Evolutionary conservation across 2,329 filamentous ascomycete genomes (phyloP), one percentile per base, ranked within the genome.

Genomic region (Apiospora sp.): DNA sequence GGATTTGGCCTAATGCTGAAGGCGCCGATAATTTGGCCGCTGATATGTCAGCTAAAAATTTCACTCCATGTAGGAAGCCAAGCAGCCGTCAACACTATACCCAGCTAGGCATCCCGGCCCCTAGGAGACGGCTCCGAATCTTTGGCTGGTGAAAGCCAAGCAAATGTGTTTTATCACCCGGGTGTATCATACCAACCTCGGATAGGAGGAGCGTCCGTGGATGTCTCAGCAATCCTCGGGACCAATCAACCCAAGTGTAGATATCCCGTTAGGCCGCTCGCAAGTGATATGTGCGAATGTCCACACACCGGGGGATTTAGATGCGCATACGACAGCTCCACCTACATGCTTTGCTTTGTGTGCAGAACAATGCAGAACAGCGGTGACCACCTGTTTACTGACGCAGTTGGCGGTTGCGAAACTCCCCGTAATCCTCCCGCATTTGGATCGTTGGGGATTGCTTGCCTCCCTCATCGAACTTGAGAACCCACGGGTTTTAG

Each of bases 201-300:
- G 58, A 64, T 64, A n/a, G 19, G 34, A 64, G 34, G 34, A 64
- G 58, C n/a, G n/a, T 6, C 10, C 19, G 10, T 41, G 58, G 34
- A 64, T 64, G 34, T 64, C 58, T 34, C 30, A 61, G 16, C 54
- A 61, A 61, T 61, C 22, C 30, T 37, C 54, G 16, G 30, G 54
- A 61, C 54, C 54, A 61, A 61, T 61, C 54, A 61, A 19, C 27
- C 27, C 30, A 37, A 19, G 27, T 37, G 27, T 19, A 22, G 7
- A 30, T 4, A 64, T 64, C 19, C 58, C 58, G 58, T 64, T 41
- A 30, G 34, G 58, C 58, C 58, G 58, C 34, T 61, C 54, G 54
- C 54, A 61, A 61, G 54, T 34, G 54, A 61, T 61, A 61, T 61
- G 27, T 61, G 54, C 54, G 54, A 61, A 61, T 61, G 54, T 34